phyloP scores from a whole-genome alignment of 768 basidiomycete species.

The Tylopilus subfusipes region DNA sequence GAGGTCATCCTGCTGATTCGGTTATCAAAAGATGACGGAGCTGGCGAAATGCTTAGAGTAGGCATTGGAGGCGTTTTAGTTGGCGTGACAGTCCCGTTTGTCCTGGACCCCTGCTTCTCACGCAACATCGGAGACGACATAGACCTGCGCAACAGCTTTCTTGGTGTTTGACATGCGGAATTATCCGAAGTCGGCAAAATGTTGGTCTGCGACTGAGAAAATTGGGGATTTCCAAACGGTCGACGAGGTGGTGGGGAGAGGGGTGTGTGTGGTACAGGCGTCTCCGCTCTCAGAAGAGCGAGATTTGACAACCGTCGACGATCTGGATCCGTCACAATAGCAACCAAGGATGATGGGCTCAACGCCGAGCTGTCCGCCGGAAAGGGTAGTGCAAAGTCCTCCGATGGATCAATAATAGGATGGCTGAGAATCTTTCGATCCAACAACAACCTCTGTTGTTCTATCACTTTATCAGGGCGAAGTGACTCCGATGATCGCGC shows the following conservation, averaged over 20 bases:
- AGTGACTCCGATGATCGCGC: slow-evolving; percentile 24
- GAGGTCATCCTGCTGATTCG: slow-evolving; percentile 25
- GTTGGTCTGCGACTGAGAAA: slow-evolving; percentile 59
- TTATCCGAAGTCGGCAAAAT: slow-evolving; percentile 28
- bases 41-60: slow-evolving; percentile 31
- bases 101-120: slow-evolving; percentile 40
- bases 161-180: slow-evolving; percentile 7
- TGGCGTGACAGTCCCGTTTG: slow-evolving; percentile 23
- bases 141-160: slow-evolving; percentile 40
- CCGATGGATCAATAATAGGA: slow-evolving; percentile 34
- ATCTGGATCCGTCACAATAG: slow-evolving; percentile 27
- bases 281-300: slow-evolving; percentile 57
- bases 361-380: slow-evolving; percentile 4
- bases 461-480: slow-evolving; percentile 9
- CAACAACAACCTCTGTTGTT: slow-evolving; percentile 27
- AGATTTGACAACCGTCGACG: slow-evolving; percentile 39
- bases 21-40: slow-evolving; percentile 23
- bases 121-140: slow-evolving; percentile 54
- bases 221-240: slow-evolving; percentile 38
- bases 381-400: slow-evolving; percentile 29
- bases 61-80: slow-evolving; percentile 45
- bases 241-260: slow-evolving; percentile 64
- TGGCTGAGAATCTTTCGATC: slow-evolving; percentile 46
- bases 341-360: slow-evolving; percentile 11
- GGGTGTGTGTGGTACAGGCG: slow-evolving; percentile 60